These are phyloP conservation scores for Ceratobasidium sp. DNA, from an alignment of 1,284 basidiomycete species.

Conservation along the genomic window DNA sequence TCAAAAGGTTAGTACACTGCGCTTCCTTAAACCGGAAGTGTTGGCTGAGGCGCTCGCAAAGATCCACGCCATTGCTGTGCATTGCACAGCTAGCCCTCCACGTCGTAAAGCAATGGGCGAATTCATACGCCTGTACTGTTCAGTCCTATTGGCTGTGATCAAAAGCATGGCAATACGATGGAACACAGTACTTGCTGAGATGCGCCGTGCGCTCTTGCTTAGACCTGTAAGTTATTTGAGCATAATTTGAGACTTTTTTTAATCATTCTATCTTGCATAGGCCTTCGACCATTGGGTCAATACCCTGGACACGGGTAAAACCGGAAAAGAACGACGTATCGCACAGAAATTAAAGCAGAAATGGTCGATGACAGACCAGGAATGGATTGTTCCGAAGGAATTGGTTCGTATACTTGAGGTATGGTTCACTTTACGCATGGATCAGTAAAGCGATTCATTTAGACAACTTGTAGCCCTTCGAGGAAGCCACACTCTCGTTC, in stretches of 20 bases:
- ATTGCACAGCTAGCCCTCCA: not conserved
- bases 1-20: no score
- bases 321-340: not conserved
- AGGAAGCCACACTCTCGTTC: not conserved
- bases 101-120: not conserved
- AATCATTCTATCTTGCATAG: not conserved
- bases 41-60: no score
- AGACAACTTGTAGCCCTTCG: slow-evolving; percentile 20
- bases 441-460: no score
- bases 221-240: not conserved
- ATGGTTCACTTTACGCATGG: no score
- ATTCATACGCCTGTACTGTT: not conserved
- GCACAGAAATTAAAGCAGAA: not conserved
- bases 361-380: slow-evolving; percentile 10
- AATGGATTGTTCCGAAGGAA: not conserved
- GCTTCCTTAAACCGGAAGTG: no score
- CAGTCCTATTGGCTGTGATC: not conserved
- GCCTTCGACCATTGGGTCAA: slow-evolving; percentile 13
- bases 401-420: slow-evolving; percentile 8
- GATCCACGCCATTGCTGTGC: slow-evolving; percentile 8
- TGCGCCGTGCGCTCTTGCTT: not conserved
- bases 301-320: not conserved
- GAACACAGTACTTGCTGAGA: slow-evolving; percentile 26
- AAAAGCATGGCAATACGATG: slow-evolving; percentile 3
- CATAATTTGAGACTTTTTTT: not conserved